A percentile compares a stretch with the other conserved stretches of the same genome.
These are phyloP conservation scores for Syzygium oleosum DNA, from an alignment of 345 rosid genomes.

Conservation along the genomic window DNA sequence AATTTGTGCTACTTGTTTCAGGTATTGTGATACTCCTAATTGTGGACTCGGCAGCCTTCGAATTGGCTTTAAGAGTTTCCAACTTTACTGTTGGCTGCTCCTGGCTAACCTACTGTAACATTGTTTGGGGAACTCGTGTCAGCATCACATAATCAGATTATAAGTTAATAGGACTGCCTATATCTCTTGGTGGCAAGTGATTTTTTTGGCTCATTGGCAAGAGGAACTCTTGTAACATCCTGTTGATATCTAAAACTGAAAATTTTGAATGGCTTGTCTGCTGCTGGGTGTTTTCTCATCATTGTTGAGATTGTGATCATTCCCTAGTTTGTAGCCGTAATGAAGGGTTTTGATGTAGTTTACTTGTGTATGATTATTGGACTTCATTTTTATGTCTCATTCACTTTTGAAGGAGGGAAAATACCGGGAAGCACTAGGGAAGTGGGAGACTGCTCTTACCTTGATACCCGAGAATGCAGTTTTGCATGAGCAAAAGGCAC, in stretches of 20 bases:
- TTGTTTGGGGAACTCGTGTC: neutral
- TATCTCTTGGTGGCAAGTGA: neutral
- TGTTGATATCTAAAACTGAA: neutral
- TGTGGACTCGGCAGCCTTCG: neutral
- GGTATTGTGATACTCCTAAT: neutral
- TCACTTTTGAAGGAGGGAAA: conserved; percentile 57
- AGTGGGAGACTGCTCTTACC: conserved; percentile 84
- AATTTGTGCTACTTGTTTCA: neutral
- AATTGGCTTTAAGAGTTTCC: neutral
- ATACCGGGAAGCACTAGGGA: conserved; percentile 76
- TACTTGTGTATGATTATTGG: neutral
- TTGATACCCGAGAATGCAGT: conserved; percentile 57
- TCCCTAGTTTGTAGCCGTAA: neutral
- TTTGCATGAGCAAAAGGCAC: conserved; percentile 88
- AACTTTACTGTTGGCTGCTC: neutral
- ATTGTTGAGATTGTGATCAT: neutral
- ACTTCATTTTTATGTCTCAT: neutral
- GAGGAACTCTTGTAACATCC: neutral
- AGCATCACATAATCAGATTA: neutral
- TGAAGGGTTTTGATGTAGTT: neutral
- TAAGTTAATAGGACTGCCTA: neutral
- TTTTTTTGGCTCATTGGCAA: neutral
- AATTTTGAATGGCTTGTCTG: neutral
- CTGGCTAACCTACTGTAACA: neutral
- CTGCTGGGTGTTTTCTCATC: neutral